Base-by-base conservation (phyloP, 768 basidiomycete species). In the Leccinellum rugosiceps region DNA sequence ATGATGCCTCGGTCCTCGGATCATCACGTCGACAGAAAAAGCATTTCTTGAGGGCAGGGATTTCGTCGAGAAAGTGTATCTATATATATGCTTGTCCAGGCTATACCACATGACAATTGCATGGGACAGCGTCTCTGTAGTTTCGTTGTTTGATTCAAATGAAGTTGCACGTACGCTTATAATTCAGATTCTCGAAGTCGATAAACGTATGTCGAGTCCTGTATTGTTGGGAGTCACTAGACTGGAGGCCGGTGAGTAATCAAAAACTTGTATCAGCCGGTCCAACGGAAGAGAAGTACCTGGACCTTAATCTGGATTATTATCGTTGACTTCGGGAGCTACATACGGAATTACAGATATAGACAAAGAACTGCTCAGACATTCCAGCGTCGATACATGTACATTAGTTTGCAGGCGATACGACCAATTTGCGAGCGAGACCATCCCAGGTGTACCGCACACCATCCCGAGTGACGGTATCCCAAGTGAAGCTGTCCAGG, bases 401-500 rank as follows among this genome's bases (percentile, higher is more conserved):
- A 45, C 23, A 45, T 23, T 15, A 45, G 1, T 35, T 19, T 21
- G 11, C 31, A 25, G 43, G 49, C 21, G 35, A 19, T 3, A 51
- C 46, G 6, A 21, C 23, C 57, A 58, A 34, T 35, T 38, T 44
- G 5, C 34, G 49, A 51, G 43, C 31, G 7, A 21, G 19, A n/a
- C 25, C 10, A 35, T 49, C 21, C 58, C 58, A 60, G 28, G 21
- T 35, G 23, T 59, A 59, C 25, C 10, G 45, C 25, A 30, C 43
- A 5, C 58, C 58, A 38, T 60, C 47, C 8, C 35, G n/a, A 9
- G 46, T n/a, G 15, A 25, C 26, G 1, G 58, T 59, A 11, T 59
- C n/a, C 58, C 58, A 59, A 49, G 31, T n/a, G 10, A 59, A 59
- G 9, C 2, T 53, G 5, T 53, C 32, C 47, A 59, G 8, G 23